Percentiles rank a stretch among this genome's conserved stretches.
Conservation (phyloP, 441 rosid species). For the Pelargonium citronellum region DNA sequence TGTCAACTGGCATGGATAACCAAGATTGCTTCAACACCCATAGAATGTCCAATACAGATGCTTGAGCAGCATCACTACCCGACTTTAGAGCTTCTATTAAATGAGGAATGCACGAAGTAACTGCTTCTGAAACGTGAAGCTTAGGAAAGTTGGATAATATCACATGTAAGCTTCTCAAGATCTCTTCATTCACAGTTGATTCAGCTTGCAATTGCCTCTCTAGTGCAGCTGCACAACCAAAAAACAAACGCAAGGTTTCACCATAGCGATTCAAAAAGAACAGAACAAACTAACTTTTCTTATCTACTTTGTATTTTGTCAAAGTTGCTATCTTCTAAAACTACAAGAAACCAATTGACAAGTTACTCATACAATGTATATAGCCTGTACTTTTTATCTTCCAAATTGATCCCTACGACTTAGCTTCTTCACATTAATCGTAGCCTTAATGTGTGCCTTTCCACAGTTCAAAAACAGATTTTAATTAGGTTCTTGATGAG, state of each 20-base stretch:
- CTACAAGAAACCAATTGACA: not conserved
- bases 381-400: too few relatives aligned
- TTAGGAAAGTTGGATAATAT: slow-evolving; percentile 76
- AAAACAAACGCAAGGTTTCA: slow-evolving; percentile 13
- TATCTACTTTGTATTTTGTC: too few relatives aligned
- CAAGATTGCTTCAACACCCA: slow-evolving; percentile 74
- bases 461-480: too few relatives aligned
- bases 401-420: too few relatives aligned
- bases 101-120: slow-evolving; percentile 70
- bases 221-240: slow-evolving; percentile 58
- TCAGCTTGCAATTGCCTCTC: slow-evolving; percentile 85
- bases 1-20: slow-evolving; percentile 67
- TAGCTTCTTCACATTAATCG: too few relatives aligned
- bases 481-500: too few relatives aligned
- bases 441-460: too few relatives aligned
- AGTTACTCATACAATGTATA: too few relatives aligned
- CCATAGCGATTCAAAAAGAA: not conserved
- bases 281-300: too few relatives aligned
- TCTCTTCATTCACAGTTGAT: slow-evolving; percentile 63
- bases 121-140: slow-evolving; percentile 79
- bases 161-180: slow-evolving; percentile 68
- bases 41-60: slow-evolving; percentile 66
- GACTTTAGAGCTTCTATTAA: slow-evolving; percentile 71
- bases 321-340: not conserved
- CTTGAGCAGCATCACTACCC: slow-evolving; percentile 69